Conservation (phyloP, 2,329 filamentous ascomycete genomes). For the Ophiostoma montium region DNA sequence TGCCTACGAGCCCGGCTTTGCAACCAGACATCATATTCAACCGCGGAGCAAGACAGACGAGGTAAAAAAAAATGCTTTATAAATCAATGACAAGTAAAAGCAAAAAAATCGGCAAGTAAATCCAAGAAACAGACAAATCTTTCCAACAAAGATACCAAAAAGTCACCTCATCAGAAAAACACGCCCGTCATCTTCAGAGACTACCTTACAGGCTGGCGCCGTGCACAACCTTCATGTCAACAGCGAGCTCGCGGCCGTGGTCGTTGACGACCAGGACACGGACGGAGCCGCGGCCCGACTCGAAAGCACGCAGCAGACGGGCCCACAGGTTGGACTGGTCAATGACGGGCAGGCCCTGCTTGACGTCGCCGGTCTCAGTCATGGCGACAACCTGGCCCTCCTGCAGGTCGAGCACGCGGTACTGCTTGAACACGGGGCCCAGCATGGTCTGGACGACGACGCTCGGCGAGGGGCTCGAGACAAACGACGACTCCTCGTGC, state of each 20-base stretch:
- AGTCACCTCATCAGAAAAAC: neutral
- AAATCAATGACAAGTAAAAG: conserved; percentile 5
- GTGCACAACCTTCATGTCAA: conserved; percentile 99
- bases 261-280: conserved; percentile 94
- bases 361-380: conserved; percentile 98
- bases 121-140: neutral
- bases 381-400: conserved; percentile 79
- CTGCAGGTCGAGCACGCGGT: conserved; percentile 95
- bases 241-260: conserved; percentile 81
- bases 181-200: no score
- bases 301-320: conserved; percentile 72
- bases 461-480: conserved; percentile 91
- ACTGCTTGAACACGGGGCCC: conserved; percentile 99
- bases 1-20: neutral
- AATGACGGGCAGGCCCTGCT: conserved; percentile 85
- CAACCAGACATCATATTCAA: neutral
- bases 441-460: conserved; percentile 99
- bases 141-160: neutral
- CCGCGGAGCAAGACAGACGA: neutral
- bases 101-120: neutral
- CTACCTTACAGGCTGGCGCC: conserved; percentile 46
- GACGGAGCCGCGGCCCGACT: conserved; percentile 83
- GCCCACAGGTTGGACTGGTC: conserved; percentile 83
- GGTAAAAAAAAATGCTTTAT: conserved; percentile 8
- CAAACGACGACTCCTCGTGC: conserved; percentile 95